phyloP scores from a whole-genome alignment of 495 filamentous ascomycete genomes.

The Tuber melanosporum region DNA sequence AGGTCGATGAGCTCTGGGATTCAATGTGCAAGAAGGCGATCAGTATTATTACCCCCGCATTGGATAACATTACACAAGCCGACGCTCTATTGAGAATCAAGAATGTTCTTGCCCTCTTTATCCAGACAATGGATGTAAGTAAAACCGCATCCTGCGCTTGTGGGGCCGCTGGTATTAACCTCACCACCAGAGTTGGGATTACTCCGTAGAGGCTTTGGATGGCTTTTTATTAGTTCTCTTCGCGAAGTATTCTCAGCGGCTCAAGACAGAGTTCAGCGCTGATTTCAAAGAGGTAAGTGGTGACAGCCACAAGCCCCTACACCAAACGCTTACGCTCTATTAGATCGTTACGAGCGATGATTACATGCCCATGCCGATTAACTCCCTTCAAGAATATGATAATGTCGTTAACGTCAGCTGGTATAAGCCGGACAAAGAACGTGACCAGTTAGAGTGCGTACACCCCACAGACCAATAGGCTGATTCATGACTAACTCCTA shows the following conservation, averaged over 20 bases:
- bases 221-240: slow-evolving; percentile 78
- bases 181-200: slow-evolving; percentile 67
- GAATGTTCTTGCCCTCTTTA: slow-evolving; percentile 84
- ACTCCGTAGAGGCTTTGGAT: slow-evolving; percentile 73
- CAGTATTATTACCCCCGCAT: slow-evolving; percentile 65
- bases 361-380: slow-evolving; percentile 98
- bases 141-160: slow-evolving; percentile 1
- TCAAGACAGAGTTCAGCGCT: slow-evolving; percentile 81
- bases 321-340: not conserved
- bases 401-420: slow-evolving; percentile 90
- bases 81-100: slow-evolving; percentile 86
- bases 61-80: slow-evolving; percentile 71
- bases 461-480: not conserved
- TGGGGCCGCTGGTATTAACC: slow-evolving; percentile 29
- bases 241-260: slow-evolving; percentile 83
- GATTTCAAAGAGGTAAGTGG: slow-evolving; percentile 76
- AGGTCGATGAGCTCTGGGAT: slow-evolving; percentile 97
- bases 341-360: slow-evolving; percentile 94
- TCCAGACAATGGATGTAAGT: slow-evolving; percentile 87
- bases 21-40: slow-evolving; percentile 91
- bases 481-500: not conserved
- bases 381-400: slow-evolving; percentile 81
- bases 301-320: not conserved
- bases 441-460: slow-evolving; percentile 67
- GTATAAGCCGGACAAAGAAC: slow-evolving; percentile 74